Evolutionary conservation across 202 grass and related monocot genomes (phyloP).

Genomic region (Miscanthus sacchariflorus): DNA sequence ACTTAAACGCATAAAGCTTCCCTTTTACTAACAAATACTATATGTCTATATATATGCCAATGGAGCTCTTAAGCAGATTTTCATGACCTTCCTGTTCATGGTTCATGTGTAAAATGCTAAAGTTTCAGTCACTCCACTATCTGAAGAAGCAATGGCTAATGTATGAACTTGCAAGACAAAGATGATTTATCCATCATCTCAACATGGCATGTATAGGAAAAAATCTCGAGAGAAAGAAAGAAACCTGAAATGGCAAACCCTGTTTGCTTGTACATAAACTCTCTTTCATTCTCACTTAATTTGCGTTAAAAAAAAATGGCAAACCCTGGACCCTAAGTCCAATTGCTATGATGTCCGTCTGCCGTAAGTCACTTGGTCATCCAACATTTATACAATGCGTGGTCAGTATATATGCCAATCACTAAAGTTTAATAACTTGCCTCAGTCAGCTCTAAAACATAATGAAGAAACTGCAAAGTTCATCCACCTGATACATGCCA

Average conservation of each 20-base stretch:
- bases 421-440: conserved; percentile 2
- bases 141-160: background rate
- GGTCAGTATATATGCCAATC: conserved; percentile 28
- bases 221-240: conserved; percentile 20
- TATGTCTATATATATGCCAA: conserved; percentile 1
- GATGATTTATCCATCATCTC: background rate
- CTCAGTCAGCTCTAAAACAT: background rate
- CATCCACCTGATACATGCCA: conserved; percentile 50
- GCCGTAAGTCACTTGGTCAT: conserved; percentile 71
- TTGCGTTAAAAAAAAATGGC: too few species aligned
- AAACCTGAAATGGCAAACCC: conserved; percentile 49
- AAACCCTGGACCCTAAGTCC: conserved; percentile 22
- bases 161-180: conserved; percentile 4
- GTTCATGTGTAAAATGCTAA: background rate
- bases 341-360: conserved; percentile 57
- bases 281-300: too few species aligned
- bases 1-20: background rate
- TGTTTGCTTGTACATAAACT: too few species aligned
- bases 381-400: conserved; percentile 50
- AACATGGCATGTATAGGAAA: background rate
- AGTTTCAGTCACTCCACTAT: background rate
- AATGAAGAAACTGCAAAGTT: conserved; percentile 29
- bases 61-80: background rate
- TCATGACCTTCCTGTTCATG: background rate
- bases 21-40: background rate